These are phyloP conservation scores for Yamadazyma mexicana DNA, from an alignment of 1,139 yeast genomes.

Conservation along the genomic window DNA sequence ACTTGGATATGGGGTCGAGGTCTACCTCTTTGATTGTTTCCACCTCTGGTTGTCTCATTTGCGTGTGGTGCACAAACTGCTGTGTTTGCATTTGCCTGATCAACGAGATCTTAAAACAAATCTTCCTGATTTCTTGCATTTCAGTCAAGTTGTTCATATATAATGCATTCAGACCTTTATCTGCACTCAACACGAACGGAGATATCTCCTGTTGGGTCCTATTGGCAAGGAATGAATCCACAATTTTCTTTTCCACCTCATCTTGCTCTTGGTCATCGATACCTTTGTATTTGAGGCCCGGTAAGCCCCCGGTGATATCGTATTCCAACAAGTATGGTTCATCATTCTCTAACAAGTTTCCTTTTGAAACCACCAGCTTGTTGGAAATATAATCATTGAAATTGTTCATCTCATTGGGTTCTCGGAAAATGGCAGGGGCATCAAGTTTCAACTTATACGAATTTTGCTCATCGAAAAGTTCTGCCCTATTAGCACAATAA, in stretches of 20 bases:
- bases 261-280: constrained; percentile 46
- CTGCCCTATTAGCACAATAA: constrained; percentile 68
- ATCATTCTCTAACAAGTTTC: constrained; percentile 55
- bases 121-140: constrained; percentile 84
- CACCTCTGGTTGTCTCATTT: constrained; percentile 68
- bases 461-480: constrained; percentile 54
- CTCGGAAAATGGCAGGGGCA: constrained; percentile 66
- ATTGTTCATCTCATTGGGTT: constrained; percentile 59
- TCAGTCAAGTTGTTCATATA: constrained; percentile 67
- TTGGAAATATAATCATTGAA: constrained; percentile 50
- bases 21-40: constrained; percentile 66
- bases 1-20: constrained; percentile 74
- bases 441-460: constrained; percentile 55
- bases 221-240: constrained; percentile 30
- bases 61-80: constrained; percentile 72
- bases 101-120: constrained; percentile 85
- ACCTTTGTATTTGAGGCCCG: constrained; percentile 61
- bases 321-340: constrained; percentile 79
- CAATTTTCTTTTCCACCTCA: constrained; percentile 49
- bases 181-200: constrained; percentile 33
- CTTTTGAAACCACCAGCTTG: constrained; percentile 39
- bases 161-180: constrained; percentile 60
- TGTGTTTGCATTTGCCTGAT: constrained; percentile 91
- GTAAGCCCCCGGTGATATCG: constrained; percentile 79
- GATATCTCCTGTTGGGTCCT: constrained; percentile 27